Evolutionary conservation across 2,329 filamentous ascomycete genomes (phyloP), one percentile per base, ranked within the genome.

Genomic region (Aspergillus brasiliensis): DNA sequence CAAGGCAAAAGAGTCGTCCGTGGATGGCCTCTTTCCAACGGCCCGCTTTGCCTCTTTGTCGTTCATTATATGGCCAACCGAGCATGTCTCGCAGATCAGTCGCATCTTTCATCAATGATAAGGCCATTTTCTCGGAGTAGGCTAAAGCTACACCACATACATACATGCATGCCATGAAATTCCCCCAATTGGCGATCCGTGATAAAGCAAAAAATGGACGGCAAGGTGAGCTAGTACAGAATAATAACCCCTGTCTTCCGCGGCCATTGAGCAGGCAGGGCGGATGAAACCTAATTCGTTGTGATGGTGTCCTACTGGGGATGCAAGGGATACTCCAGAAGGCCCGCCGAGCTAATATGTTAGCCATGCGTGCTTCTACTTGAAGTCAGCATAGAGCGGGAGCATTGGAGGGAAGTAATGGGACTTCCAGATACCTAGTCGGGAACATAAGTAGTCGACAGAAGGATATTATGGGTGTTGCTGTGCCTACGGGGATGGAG

Each of bases 241-340:
- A 10, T 34, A 25, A 25, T 17, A 34, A 28, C 25, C 51, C 49
- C 48, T 58, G 53, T 40, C 27, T 58, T 57, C 48, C 51, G 27
- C 42, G 51, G 52, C 40, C 52, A 52, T 47, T 37, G 28, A 15
- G 56, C 52, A 23, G 51, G 25, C 25, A 61, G 37, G 54, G 56
- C 57, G 51, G 61, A 65, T 61, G 58, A 59, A 62, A 65, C 61
- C 58, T 56, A 57, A 58, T 57, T 59, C 56, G 51, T 34, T 55
- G 61, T 59, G 58, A 59, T 58, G 51, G 40, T 42, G 10, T 44
- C 10, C 19, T 44, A 21, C 40, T 44, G n/a, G 15, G 15, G 40
- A 65, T 31, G 63, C 54, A 65, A 65, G 63, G 63, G 61, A 44
- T 17, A 17, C 7, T 28, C 8, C 31, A 13, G 34, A n/a, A 28